A percentile compares a stretch with the other conserved stretches of the same genome.
Conservation (phyloP, 805 yeast genomes). For the Hemisphaericaspora nanyangensis region DNA sequence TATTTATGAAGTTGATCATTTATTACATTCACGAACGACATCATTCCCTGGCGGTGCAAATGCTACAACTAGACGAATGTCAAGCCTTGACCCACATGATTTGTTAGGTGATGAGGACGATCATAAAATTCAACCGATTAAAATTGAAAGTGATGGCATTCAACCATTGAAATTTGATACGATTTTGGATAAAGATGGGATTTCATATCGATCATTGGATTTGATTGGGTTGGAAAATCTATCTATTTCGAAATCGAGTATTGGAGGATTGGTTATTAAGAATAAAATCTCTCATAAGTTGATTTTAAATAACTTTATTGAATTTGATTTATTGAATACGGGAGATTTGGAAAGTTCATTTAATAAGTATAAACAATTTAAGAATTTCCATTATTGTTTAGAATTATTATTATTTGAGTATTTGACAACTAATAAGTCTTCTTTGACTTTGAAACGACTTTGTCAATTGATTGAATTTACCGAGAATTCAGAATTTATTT, state of each 20-base stretch:
- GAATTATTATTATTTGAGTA: conserved; percentile 45
- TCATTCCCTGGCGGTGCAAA: conserved; percentile 4
- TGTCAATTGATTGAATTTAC: conserved; percentile 18
- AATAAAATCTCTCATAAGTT: conserved; percentile 36
- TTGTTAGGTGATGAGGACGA: conserved; percentile 9
- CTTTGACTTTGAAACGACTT: conserved; percentile 11
- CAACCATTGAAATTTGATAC: conserved; percentile 22
- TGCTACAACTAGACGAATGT: too few species aligned
- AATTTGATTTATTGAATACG: conserved; percentile 38
- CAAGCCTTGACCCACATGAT: conserved; percentile 13
- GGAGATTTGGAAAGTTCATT: conserved; percentile 19
- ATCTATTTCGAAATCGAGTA: conserved; percentile 17
- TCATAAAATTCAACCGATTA: conserved; percentile 22
- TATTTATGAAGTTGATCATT: conserved; percentile 22
- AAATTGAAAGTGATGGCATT: conserved; percentile 21
- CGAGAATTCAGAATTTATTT: conserved; percentile 27
- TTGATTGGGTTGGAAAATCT: conserved; percentile 41
- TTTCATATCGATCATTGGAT: conserved; percentile 28
- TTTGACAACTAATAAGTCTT: conserved; percentile 22
- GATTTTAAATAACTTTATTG: conserved; percentile 44
- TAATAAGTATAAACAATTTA: conserved; percentile 35
- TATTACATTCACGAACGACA: conserved; percentile 13
- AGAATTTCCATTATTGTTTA: conserved; percentile 45
- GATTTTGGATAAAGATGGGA: conserved; percentile 4
- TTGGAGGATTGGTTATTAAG: conserved; percentile 27